phyloP scores from a whole-genome alignment of 1,284 basidiomycete genomes.

The Cutaneotrichosporon curvatum region DNA sequence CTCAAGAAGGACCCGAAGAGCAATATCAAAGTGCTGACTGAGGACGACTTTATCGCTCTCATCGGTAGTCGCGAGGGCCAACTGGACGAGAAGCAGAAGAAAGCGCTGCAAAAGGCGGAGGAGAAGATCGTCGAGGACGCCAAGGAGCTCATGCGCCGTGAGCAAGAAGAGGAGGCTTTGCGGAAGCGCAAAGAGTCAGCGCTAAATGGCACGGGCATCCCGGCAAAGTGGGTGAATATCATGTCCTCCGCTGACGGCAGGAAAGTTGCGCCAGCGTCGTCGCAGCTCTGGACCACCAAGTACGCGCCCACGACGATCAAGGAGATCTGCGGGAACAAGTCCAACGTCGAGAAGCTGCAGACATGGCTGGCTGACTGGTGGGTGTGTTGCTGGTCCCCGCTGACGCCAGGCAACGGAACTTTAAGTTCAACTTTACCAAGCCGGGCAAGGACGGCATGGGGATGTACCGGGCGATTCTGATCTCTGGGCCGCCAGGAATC shows the following conservation, averaged over 20 bases:
- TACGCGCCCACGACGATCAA: conserved; percentile 84
- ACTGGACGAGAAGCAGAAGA: conserved; percentile 60
- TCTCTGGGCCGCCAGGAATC: conserved; percentile 91
- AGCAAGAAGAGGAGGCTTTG: conserved; percentile 56
- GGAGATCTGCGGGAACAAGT: conserved; percentile 94
- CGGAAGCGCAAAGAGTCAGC: conserved; percentile 57
- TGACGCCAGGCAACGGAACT: conserved; percentile 59
- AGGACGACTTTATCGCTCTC: conserved; percentile 80
- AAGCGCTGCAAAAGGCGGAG: conserved; percentile 65
- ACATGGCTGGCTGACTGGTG: conserved; percentile 84
- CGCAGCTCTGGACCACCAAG: conserved; percentile 87
- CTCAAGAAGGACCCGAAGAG: conserved; percentile 52
- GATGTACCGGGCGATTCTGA: conserved; percentile 74
- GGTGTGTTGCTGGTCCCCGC: conserved; percentile 19
- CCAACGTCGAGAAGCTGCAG: conserved; percentile 76
- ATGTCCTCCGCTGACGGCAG: conserved; percentile 23
- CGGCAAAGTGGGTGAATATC: conserved; percentile 34
- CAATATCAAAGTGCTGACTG: conserved; percentile 62
- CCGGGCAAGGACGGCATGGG: conserved; percentile 88
- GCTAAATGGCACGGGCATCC: conserved; percentile 33
- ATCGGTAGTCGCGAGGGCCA: conserved; percentile 58
- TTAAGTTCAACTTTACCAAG: conserved; percentile 78
- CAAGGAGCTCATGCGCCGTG: conserved; percentile 63
- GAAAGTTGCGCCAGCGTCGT: conserved; percentile 44
- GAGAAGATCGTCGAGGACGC: conserved; percentile 54